Percentiles rank a stretch among this genome's conserved stretches.
These are phyloP conservation scores for Leccinum insolens DNA, from an alignment of 1,284 basidiomycete species.

Conservation along the genomic window DNA sequence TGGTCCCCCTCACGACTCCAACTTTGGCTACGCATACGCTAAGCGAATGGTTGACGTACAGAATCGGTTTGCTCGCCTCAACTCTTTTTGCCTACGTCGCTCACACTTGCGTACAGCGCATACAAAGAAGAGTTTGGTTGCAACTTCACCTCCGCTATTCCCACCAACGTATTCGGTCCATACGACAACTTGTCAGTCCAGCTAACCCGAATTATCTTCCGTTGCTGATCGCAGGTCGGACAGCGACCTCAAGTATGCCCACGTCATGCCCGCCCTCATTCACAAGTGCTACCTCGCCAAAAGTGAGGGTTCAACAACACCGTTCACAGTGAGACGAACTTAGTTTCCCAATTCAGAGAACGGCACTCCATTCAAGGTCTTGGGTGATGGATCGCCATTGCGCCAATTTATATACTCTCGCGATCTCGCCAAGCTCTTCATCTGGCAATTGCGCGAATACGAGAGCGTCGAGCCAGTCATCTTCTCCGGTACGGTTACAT, in stretches of 20 bases:
- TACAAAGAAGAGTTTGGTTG: slow-evolving; percentile 90
- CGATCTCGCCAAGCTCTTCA: slow-evolving; percentile 90
- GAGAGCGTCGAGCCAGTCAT: slow-evolving; percentile 89
- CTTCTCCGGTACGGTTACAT: slow-evolving; percentile 62
- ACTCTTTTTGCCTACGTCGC: not conserved
- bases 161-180: slow-evolving; percentile 90
- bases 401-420: slow-evolving; percentile 94
- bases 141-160: slow-evolving; percentile 91
- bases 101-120: slow-evolving; percentile 51
- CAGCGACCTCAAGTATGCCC: slow-evolving; percentile 85
- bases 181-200: slow-evolving; percentile 73
- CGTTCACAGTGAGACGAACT: not conserved
- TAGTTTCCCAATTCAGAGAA: slow-evolving; percentile 61
- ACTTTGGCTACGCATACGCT: slow-evolving; percentile 92
- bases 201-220: not conserved
- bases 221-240: slow-evolving; percentile 13
- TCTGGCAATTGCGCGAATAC: slow-evolving; percentile 90
- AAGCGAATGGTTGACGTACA: slow-evolving; percentile 94
- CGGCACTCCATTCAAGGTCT: slow-evolving; percentile 78
- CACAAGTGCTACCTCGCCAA: slow-evolving; percentile 90
- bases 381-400: slow-evolving; percentile 84
- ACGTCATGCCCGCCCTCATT: slow-evolving; percentile 89
- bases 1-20: slow-evolving; percentile 86
- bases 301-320: slow-evolving; percentile 47
- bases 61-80: slow-evolving; percentile 69